These are phyloP conservation scores for Reticulascus tulasneorum DNA, from an alignment of 2,329 filamentous ascomycete genomes.

Conservation along the genomic window DNA sequence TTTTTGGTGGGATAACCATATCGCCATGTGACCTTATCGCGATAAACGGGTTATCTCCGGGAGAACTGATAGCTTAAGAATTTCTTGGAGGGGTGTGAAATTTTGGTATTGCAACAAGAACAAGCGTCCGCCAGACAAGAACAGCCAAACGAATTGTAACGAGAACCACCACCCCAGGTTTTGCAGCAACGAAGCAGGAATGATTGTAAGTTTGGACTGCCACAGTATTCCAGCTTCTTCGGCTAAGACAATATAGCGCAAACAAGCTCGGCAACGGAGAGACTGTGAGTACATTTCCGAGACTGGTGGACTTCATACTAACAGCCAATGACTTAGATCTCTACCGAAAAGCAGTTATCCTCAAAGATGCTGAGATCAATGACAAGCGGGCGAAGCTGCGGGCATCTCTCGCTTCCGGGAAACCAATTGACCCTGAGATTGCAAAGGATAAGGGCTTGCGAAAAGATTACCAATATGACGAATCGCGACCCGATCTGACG, in stretches of 20 bases:
- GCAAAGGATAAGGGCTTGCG: slow-evolving; percentile 82
- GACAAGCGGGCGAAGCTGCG: slow-evolving; percentile 87
- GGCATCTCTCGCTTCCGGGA: slow-evolving; percentile 82
- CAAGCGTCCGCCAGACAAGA: too few species aligned
- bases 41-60: slow-evolving; percentile 1
- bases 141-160: too few species aligned
- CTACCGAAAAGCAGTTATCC: slow-evolving; percentile 80
- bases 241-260: slow-evolving; percentile 24
- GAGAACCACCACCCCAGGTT: too few species aligned
- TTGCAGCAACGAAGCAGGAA: too few species aligned
- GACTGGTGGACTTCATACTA: slow-evolving; percentile 6
- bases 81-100: too few species aligned
- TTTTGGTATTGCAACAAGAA: too few species aligned
- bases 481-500: slow-evolving; percentile 66
- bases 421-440: slow-evolving; percentile 75
- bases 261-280: slow-evolving; percentile 37
- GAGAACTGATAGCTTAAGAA: too few species aligned
- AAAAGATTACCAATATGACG: slow-evolving; percentile 91
- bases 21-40: slow-evolving; percentile 1
- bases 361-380: slow-evolving; percentile 87
- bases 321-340: slow-evolving; percentile 65
- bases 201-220: too few species aligned
- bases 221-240: too few species aligned
- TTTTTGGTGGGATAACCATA: slow-evolving; percentile 4
- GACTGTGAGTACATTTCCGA: slow-evolving; percentile 24